Percentiles rank a stretch among this genome's conserved stretches.
Evolutionary conservation across 169 alveolate species (phyloP).

Genomic region (Plasmodium sp.): DNA sequence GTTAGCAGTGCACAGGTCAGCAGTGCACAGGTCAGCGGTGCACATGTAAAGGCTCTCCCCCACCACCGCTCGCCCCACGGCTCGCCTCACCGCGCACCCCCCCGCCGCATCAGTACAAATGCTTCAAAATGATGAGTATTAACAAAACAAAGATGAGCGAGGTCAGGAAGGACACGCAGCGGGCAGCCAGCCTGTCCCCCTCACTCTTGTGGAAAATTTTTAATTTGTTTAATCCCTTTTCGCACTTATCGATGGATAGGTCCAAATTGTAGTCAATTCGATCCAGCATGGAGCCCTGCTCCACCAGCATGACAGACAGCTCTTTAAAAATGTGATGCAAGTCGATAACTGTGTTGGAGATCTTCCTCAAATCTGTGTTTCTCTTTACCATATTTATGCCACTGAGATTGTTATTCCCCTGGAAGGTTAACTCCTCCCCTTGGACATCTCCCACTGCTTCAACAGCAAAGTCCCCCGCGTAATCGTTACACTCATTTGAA

Average conservation of each 20-base stretch:
- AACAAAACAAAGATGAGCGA: constrained; percentile 36
- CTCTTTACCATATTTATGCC: constrained; percentile 74
- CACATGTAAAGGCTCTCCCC: too few species aligned
- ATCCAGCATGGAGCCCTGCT: constrained; percentile 87
- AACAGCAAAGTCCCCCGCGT: constrained; percentile 20
- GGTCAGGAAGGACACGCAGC: constrained; percentile 62
- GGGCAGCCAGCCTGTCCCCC: constrained; percentile 36
- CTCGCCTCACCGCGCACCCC: too few species aligned
- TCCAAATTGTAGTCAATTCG: constrained; percentile 87
- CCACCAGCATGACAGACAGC: constrained; percentile 82
- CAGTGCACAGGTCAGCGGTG: too few species aligned
- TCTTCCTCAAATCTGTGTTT: constrained; percentile 80
- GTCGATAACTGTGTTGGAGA: constrained; percentile 81
- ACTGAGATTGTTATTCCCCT: constrained; percentile 67
- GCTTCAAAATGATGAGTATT: constrained; percentile 66
- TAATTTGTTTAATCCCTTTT: constrained; percentile 64
- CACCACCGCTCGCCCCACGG: background rate
- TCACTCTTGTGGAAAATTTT: constrained; percentile 49
- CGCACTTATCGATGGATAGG: constrained; percentile 51
- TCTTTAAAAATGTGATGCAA: constrained; percentile 85
- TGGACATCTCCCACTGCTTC: background rate
- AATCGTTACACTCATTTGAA: constrained; percentile 59
- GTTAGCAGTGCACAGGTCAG: background rate
- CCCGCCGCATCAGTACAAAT: background rate
- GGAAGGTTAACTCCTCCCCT: constrained; percentile 37